Base-by-base conservation (phyloP, 2,329 filamentous ascomycete species). In the Graphilbum sp. region DNA sequence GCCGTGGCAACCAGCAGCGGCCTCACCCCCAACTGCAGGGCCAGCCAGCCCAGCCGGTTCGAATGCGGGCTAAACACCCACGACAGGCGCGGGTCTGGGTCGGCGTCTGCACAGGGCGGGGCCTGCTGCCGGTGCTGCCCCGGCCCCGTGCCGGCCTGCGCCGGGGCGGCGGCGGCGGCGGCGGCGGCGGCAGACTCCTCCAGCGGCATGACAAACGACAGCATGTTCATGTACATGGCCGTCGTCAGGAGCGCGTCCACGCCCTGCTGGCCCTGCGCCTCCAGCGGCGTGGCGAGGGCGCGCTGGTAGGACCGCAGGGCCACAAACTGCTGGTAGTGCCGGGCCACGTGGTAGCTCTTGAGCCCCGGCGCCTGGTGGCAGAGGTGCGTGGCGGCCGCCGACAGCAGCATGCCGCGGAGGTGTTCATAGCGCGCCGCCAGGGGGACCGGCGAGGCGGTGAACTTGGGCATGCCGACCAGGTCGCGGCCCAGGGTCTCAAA, bases 181-280 rank as follows among this genome's bases (percentile, higher is more conserved):
- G n/a, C 34, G 19, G 21, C 24, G 11, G 25, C 9, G 27, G 44
- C 44, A 18, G 34, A 35, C 15, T 42, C 40, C 17, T 49, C 47
- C 2, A 38, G 18, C 5, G 47, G 47, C 36, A 50, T 36, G 12
- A 42, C 36, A 34, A 49, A 49, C 25, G 46, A 24, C 21, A 50
- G 39, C 41, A 46, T 40, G 43, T 48, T 50, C 34, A 48, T 43
- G 17, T 49, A 36, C 43, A 48, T 45, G 32, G 46, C 45, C 2
- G 46, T 48, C 27, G 48, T 36, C 20, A 50, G 36, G 32, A 50
- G 40, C 8, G 41, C 43, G 18, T 47, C 46, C 30, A 45, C 41
- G 21, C 45, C 47, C 5, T 34, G 18, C 36, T 47, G 43, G 13
- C 45, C 46, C 21, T 45, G 45, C 15, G 16, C 24, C 5, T n/a